These are phyloP conservation scores for Cladosporium sp. DNA, from an alignment of 2,329 filamentous ascomycete genomes.

Conservation along the genomic window DNA sequence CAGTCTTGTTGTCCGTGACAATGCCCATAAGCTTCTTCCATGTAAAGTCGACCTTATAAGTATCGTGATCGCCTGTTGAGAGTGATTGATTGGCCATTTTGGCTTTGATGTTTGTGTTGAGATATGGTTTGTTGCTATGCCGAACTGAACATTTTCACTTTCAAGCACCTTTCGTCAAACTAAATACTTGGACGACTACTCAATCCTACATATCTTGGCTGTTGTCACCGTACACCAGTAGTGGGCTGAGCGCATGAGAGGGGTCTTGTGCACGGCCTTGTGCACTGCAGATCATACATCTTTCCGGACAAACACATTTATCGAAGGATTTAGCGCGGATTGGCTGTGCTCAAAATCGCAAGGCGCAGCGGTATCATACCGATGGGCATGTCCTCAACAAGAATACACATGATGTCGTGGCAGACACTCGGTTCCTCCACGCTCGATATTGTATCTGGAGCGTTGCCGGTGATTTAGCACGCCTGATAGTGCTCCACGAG, in stretches of 20 bases:
- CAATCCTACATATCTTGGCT: not conserved
- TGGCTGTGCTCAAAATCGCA: not conserved
- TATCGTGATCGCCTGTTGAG: not conserved
- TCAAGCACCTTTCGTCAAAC: not conserved
- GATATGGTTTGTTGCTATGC: no score
- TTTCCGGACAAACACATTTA: not conserved
- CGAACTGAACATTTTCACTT: not conserved
- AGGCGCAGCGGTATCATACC: not conserved
- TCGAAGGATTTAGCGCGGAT: constrained; percentile 3
- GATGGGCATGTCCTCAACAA: no score
- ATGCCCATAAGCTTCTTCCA: constrained; percentile 6
- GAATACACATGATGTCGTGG: no score
- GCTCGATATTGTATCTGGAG: no score
- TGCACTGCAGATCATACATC: not conserved
- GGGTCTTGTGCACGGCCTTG: not conserved
- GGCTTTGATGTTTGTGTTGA: not conserved
- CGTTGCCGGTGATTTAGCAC: no score
- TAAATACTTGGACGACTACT: not conserved
- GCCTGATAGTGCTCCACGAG: no score
- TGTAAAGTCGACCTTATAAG: constrained; percentile 1
- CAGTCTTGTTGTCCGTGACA: not conserved
- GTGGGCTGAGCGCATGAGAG: constrained; percentile 1
- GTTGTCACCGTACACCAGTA: not conserved
- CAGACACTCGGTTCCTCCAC: no score
- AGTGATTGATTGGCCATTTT: not conserved